phyloP scores from a whole-genome alignment of 129 eudicot genomes.

The Flaveria sonorensis region DNA sequence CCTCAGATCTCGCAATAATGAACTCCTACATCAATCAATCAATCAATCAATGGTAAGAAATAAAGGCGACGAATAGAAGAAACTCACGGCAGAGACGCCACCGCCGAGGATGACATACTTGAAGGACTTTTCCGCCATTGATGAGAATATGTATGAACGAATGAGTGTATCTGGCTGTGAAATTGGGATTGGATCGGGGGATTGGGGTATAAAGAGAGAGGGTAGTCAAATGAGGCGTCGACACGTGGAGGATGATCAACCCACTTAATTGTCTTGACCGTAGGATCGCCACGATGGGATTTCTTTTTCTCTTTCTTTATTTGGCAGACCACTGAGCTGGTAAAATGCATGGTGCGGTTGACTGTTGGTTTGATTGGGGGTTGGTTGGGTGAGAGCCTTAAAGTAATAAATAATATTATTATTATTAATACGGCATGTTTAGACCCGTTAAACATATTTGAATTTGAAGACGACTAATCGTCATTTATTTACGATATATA shows the following conservation, averaged over 20 bases:
- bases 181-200: constrained; percentile 24
- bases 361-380: no score
- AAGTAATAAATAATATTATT: no score
- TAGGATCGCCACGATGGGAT: constrained; percentile 38
- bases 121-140: constrained; percentile 86
- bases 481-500: no score
- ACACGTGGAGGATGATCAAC: constrained; percentile 47
- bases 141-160: constrained; percentile 1
- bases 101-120: constrained; percentile 93
- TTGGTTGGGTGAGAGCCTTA: no score
- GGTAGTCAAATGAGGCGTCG: constrained; percentile 30
- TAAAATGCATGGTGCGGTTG: no score
- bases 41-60: no score
- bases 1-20: no score
- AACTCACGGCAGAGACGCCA: constrained; percentile 91
- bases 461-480: no score
- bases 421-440: no score
- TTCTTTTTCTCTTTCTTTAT: background rate
- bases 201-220: constrained; percentile 21
- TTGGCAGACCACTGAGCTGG: no score
- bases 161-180: constrained; percentile 14
- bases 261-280: constrained; percentile 33
- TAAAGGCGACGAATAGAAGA: background rate
- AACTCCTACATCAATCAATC: no score
- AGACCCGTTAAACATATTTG: no score